Percentiles rank a stretch among this genome's conserved stretches.
These are phyloP conservation scores for Bacidia rubella DNA, from an alignment of 495 filamentous ascomycete species.

Conservation along the genomic window DNA sequence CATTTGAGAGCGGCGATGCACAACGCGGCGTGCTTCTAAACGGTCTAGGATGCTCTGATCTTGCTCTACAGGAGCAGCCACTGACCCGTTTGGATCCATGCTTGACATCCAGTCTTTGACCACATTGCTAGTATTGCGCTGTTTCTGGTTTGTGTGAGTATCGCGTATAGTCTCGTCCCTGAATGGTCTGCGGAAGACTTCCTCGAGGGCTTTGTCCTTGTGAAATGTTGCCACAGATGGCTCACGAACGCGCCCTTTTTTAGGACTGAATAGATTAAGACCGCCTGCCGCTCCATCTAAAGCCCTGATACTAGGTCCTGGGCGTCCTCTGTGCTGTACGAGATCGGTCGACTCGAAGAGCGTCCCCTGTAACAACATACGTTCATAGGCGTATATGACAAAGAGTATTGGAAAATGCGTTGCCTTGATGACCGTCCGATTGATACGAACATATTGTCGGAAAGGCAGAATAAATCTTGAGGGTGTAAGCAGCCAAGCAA, in stretches of 20 bases:
- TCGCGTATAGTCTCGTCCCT: constrained; percentile 28
- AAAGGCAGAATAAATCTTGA: constrained; percentile 67
- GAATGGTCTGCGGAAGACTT: constrained; percentile 65
- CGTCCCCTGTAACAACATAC: constrained; percentile 49
- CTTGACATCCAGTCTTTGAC: constrained; percentile 81
- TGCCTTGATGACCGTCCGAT: constrained; percentile 74
- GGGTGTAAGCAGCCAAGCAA: constrained; percentile 76
- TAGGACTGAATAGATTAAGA: constrained; percentile 51
- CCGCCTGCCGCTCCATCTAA: constrained; percentile 38
- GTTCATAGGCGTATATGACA: constrained; percentile 77
- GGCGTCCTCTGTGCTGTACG: constrained; percentile 34
- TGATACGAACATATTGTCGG: constrained; percentile 62
- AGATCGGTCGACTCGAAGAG: constrained; percentile 69
- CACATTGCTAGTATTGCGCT: constrained; percentile 55
- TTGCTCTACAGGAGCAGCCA: constrained; percentile 49
- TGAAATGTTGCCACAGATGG: constrained; percentile 73
- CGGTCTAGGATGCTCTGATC: constrained; percentile 43
- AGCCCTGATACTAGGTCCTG: constrained; percentile 20
- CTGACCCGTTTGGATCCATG: constrained; percentile 47
- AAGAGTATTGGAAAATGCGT: constrained; percentile 82
- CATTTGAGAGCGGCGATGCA: constrained; percentile 19
- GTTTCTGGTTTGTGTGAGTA: constrained; percentile 40
- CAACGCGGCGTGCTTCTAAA: constrained; percentile 35
- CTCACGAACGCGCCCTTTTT: constrained; percentile 48
- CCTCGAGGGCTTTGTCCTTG: constrained; percentile 82